Conservation (phyloP, 352 stramenopile species). For the Globisporangium okanoganense region DNA sequence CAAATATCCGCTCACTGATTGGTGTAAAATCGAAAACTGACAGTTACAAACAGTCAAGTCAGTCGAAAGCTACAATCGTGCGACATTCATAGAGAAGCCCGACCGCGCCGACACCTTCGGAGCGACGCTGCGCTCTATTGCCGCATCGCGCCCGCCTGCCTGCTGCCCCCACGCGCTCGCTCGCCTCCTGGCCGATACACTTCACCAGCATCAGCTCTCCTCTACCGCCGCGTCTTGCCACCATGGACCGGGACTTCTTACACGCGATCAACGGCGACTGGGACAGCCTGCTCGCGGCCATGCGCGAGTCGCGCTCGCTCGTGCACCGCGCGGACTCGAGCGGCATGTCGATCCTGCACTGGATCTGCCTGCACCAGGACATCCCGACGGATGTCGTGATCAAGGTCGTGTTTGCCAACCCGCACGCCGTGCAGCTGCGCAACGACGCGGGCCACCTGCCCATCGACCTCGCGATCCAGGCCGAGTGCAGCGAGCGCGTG, state of each 20-base stretch:
- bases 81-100: neutral
- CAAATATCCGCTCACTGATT: too few species aligned
- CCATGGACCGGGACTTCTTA: conserved; percentile 73
- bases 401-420: conserved; percentile 80
- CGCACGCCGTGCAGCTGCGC: conserved; percentile 59
- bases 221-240: neutral
- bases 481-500: conserved; percentile 69
- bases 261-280: conserved; percentile 81
- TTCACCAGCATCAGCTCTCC: neutral
- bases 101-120: neutral
- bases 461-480: conserved; percentile 71
- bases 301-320: conserved; percentile 60
- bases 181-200: neutral
- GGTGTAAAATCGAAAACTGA: too few species aligned
- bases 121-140: too few species aligned
- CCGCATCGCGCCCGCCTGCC: too few species aligned
- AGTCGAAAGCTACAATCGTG: too few species aligned
- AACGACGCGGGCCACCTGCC: conserved; percentile 75
- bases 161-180: too few species aligned
- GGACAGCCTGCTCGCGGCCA: conserved; percentile 57
- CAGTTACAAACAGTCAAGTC: too few species aligned
- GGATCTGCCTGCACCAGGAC: conserved; percentile 76
- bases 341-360: conserved; percentile 79
- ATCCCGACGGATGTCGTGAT: conserved; percentile 69
- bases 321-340: conserved; percentile 56